A percentile compares a stretch with the other conserved stretches of the same genome.
These are phyloP conservation scores for Erysimum cheiri DNA, from an alignment of 441 rosid species.

Conservation along the genomic window DNA sequence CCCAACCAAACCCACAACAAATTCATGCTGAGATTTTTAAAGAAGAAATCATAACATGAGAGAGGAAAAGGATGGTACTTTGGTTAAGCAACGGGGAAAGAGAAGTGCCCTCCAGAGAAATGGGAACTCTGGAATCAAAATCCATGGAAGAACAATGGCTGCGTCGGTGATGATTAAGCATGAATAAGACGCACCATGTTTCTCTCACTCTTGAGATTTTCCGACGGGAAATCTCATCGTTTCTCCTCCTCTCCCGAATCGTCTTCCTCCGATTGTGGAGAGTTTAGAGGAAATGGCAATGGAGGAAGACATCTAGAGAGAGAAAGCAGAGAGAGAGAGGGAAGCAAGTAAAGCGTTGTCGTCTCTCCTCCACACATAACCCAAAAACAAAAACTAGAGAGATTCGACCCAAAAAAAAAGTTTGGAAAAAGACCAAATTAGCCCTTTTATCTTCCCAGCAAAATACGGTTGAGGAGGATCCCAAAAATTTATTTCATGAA, in stretches of 20 bases:
- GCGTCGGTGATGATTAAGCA: background rate
- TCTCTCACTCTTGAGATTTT: slow-evolving; percentile 26
- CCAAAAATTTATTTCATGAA: background rate
- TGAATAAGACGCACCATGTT: background rate
- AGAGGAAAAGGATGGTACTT: slow-evolving; percentile 50
- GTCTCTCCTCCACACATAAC: slow-evolving; percentile 63
- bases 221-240: slow-evolving; percentile 15
- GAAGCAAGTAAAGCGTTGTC: slow-evolving; percentile 42
- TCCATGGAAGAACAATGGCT: slow-evolving; percentile 55
- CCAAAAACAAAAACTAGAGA: background rate
- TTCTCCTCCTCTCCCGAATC: background rate
- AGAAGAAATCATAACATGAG: slow-evolving; percentile 33
- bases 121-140: slow-evolving; percentile 73
- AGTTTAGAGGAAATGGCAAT: slow-evolving; percentile 26
- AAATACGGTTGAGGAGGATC: background rate
- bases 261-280: slow-evolving; percentile 22
- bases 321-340: slow-evolving; percentile 32
- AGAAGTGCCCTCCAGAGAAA: slow-evolving; percentile 58
- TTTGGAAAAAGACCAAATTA: background rate
- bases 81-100: slow-evolving; percentile 56
- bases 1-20: background rate
- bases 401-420: background rate
- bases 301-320: slow-evolving; percentile 36
- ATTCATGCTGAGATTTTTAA: background rate
- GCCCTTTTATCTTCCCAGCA: background rate